Base-by-base conservation (phyloP, 1,139 yeast species). In the Geotrichum candidum region DNA sequence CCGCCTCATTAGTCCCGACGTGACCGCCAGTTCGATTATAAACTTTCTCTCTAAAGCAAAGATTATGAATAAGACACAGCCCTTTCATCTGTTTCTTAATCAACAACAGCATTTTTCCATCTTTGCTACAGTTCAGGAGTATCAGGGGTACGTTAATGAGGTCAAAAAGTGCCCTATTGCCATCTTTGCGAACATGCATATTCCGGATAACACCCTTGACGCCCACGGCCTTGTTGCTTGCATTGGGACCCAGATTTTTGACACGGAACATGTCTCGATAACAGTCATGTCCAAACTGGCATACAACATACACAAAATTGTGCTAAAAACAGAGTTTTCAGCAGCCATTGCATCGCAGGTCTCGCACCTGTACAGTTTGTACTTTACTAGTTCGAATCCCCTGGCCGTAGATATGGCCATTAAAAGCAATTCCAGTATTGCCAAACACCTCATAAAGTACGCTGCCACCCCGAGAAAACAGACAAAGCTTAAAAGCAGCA, bases 41-140 rank as follows among this genome's bases (percentile, higher is more conserved):
- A 88, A 86, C 57, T 76, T 88, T 53, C 74, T 90, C 7, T 84
- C 87, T 64, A 91, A 91, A 71, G 91, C 97, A 0, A 86, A 84
- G 66, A 84, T 92, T 38, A 76, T 91, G 61, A 84, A 85, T 70
- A 92, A 92, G 69, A 81, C 85, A 1, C 88, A 90, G 60, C 92
- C 97, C 3, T 90, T 92, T 74, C 97, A 92, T 76, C 76, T 92
- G 50, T 91, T 92, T 77, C 84, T 82, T 67, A 74, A 61, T 53
- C 67, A 65, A 7, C 67, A 69, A 13, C 3, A 25, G 31, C 78
- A 78, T n/a, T 72, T 84, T 35, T 77, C 80, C 5, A 70, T 87
- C 0, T 91, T 84, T 72, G 85, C 89, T 18, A 86, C 96, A 0
- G 97, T 96, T 0, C 97, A 91, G 70, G 95, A 87, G 66, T 68